Conservation (phyloP, 1,284 basidiomycete genomes). For the Ceratobasidium sp. region DNA sequence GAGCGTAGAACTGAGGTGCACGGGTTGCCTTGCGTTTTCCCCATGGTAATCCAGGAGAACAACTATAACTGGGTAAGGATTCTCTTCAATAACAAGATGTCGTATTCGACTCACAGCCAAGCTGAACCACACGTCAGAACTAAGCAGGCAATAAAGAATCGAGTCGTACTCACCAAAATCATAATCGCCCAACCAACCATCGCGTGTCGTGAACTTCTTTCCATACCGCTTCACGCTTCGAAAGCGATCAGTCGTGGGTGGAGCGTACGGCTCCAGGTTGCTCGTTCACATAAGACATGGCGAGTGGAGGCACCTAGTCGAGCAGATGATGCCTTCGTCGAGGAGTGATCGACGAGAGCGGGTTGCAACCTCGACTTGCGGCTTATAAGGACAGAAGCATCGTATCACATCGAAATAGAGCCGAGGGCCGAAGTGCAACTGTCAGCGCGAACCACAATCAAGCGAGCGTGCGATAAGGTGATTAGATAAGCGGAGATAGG, state of each 20-base stretch:
- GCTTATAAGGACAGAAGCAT: neutral
- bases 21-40: constrained; percentile 49
- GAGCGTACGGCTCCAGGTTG: constrained; percentile 13
- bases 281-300: constrained; percentile 23
- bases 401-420: constrained; percentile 2
- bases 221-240: constrained; percentile 17
- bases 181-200: constrained; percentile 74
- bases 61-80: neutral
- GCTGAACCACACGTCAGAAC: constrained; percentile 1
- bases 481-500: constrained; percentile 8
- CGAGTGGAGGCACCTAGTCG: neutral
- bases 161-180: constrained; percentile 76
- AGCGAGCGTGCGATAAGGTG: constrained; percentile 11
- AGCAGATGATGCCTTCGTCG: neutral
- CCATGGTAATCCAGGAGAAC: constrained; percentile 68
- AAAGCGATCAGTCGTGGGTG: constrained; percentile 21
- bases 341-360: constrained; percentile 11
- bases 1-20: constrained; percentile 73
- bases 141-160: neutral
- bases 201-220: constrained; percentile 44
- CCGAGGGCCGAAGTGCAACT: constrained; percentile 32
- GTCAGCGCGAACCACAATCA: constrained; percentile 19
- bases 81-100: neutral
- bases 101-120: constrained; percentile 46
- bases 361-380: neutral